phyloP scores from a whole-genome alignment of 1,284 basidiomycete genomes.

The Tylopilus sp. region DNA sequence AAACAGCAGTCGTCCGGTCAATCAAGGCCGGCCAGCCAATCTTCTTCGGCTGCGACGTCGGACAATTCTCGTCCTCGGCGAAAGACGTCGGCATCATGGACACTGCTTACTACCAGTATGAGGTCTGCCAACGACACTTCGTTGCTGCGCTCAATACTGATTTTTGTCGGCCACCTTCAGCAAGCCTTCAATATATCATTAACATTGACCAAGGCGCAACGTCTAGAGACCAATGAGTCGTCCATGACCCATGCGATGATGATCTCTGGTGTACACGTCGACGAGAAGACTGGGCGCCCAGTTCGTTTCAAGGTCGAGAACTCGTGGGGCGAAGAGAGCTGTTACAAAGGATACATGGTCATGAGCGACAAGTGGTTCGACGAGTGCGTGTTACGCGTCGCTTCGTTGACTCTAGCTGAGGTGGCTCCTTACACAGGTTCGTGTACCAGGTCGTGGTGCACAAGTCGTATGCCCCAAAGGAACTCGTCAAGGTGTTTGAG shows the following conservation, averaged over 20 bases:
- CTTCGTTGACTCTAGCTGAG: constrained; percentile 6
- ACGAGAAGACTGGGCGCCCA: constrained; percentile 64
- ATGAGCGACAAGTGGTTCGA: constrained; percentile 93
- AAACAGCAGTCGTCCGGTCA: constrained; percentile 75
- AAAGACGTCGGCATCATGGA: constrained; percentile 80
- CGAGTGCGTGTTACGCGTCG: constrained; percentile 52
- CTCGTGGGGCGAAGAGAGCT: constrained; percentile 81
- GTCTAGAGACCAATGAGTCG: constrained; percentile 79
- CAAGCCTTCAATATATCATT: constrained; percentile 57
- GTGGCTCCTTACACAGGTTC: constrained; percentile 43
- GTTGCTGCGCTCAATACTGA: not conserved
- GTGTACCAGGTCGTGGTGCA: constrained; percentile 89
- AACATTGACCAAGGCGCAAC: constrained; percentile 77
- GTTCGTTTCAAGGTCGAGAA: constrained; percentile 94
- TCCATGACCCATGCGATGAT: constrained; percentile 95
- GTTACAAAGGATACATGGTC: constrained; percentile 88
- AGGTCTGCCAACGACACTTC: constrained; percentile 41
- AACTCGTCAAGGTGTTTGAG: constrained; percentile 80
- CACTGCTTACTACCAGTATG: constrained; percentile 76
- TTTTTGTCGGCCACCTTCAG: constrained; percentile 26
- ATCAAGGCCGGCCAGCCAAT: constrained; percentile 90
- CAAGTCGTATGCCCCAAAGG: constrained; percentile 71
- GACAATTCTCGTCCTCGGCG: constrained; percentile 75
- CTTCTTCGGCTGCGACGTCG: constrained; percentile 93
- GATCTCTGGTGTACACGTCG: constrained; percentile 88